Evolutionary conservation across 1,139 yeast species (phyloP).

Genomic region (Pichia sp.): DNA sequence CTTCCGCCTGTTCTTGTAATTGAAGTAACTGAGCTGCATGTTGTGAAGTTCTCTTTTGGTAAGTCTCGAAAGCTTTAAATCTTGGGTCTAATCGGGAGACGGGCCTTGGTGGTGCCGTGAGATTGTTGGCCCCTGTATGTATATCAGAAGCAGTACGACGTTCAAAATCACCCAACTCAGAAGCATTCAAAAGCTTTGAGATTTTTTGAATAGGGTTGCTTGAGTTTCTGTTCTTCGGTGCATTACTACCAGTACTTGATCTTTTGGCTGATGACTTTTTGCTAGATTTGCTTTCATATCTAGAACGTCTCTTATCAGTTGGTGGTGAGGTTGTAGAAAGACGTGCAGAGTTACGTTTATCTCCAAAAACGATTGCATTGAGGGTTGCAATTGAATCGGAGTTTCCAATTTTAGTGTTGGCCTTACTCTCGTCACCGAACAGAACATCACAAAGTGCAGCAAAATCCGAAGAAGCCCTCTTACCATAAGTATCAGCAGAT

Average conservation of each 20-base stretch:
- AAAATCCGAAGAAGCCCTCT: slow-evolving; percentile 72
- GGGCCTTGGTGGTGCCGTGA: slow-evolving; percentile 50
- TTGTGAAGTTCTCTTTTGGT: slow-evolving; percentile 28
- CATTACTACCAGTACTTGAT: not conserved
- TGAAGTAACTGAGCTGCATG: slow-evolving; percentile 25
- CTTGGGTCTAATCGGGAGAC: slow-evolving; percentile 67
- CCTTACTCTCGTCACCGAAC: slow-evolving; percentile 40
- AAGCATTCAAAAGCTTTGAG: slow-evolving; percentile 31
- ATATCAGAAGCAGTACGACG: slow-evolving; percentile 43
- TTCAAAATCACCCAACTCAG: slow-evolving; percentile 41
- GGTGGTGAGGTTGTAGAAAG: slow-evolving; percentile 15
- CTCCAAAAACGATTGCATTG: slow-evolving; percentile 27
- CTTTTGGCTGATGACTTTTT: not conserved
- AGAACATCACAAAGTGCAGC: slow-evolving; percentile 73
- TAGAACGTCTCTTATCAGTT: slow-evolving; percentile 2
- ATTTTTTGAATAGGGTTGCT: slow-evolving; percentile 31
- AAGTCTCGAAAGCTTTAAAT: slow-evolving; percentile 30
- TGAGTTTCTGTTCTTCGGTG: slow-evolving; percentile 11
- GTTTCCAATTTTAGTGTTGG: slow-evolving; percentile 19
- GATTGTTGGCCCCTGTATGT: slow-evolving; percentile 2
- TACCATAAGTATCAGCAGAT: slow-evolving; percentile 66
- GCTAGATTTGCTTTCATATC: not conserved
- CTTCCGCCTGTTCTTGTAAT: slow-evolving; percentile 20
- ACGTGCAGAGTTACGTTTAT: slow-evolving; percentile 14
- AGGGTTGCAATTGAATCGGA: slow-evolving; percentile 32